Percentiles rank a stretch among this genome's conserved stretches.
Evolutionary conservation across 768 basidiomycete species (phyloP).

Genomic region (Rhodocollybia butyracea): DNA sequence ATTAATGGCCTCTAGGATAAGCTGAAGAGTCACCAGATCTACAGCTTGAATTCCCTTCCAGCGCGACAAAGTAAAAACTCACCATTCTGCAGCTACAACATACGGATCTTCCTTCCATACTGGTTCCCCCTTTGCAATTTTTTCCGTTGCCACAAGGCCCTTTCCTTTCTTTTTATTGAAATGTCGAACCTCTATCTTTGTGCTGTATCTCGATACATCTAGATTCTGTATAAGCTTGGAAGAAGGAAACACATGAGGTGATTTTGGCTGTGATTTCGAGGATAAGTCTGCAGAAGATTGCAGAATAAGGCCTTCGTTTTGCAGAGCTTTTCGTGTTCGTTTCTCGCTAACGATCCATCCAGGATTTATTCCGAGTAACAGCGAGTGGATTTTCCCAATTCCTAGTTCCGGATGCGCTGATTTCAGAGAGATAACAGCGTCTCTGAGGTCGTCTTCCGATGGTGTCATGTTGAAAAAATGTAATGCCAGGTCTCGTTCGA

Average conservation of each 20-base stretch:
- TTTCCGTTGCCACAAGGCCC: conserved; percentile 70
- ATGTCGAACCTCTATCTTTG: conserved; percentile 61
- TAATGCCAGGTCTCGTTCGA: no score
- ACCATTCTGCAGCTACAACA: conserved; percentile 81
- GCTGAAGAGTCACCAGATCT: neutral
- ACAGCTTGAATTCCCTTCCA: neutral
- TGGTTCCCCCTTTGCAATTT: conserved; percentile 66
- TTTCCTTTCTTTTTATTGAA: conserved; percentile 77
- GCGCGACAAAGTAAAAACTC: conserved; percentile 11
- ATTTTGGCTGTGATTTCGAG: neutral
- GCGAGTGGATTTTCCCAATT: conserved; percentile 65
- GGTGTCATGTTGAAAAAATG: no score
- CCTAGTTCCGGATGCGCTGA: conserved; percentile 61
- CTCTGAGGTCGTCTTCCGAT: conserved; percentile 57
- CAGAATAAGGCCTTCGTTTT: conserved; percentile 50
- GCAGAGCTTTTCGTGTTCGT: conserved; percentile 69
- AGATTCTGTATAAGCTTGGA: conserved; percentile 63
- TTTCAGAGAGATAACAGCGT: conserved; percentile 53
- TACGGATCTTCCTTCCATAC: conserved; percentile 88
- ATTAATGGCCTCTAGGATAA: neutral
- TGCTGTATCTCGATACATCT: conserved; percentile 59
- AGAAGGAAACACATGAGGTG: conserved; percentile 42
- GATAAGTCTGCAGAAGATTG: conserved; percentile 8
- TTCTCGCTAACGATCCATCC: conserved; percentile 85
- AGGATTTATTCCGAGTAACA: conserved; percentile 55